Evolutionary conservation across 768 basidiomycete species (phyloP).

Genomic region (Boletales sp.): DNA sequence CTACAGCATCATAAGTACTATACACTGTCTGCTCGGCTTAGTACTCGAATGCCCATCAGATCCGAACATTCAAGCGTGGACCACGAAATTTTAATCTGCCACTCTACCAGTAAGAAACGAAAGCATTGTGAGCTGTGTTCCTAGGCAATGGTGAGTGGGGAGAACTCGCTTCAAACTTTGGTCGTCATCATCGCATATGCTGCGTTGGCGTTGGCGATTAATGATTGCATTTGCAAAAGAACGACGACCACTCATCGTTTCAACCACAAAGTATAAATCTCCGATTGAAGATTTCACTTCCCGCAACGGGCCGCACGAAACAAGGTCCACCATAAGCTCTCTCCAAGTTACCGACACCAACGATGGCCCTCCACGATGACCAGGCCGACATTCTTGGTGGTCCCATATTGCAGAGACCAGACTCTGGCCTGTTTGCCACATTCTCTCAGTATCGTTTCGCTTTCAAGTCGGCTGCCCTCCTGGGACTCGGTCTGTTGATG

Average conservation of each 20-base stretch:
- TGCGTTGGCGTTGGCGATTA: too few relatives aligned
- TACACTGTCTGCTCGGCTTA: conserved; percentile 56
- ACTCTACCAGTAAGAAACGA: conserved; percentile 78
- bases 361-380: conserved; percentile 57
- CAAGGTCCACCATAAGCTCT: conserved; percentile 3
- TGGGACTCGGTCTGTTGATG: conserved; percentile 32
- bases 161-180: not conserved
- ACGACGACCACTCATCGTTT: too few relatives aligned
- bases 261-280: conserved; percentile 2
- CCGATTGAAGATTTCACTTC: conserved; percentile 21
- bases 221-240: too few relatives aligned
- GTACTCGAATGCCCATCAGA: conserved; percentile 72
- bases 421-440: conserved; percentile 22
- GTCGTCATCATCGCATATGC: too few relatives aligned
- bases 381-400: conserved; percentile 71
- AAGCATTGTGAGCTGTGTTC: conserved; percentile 68
- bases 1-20: not conserved
- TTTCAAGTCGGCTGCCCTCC: conserved; percentile 37
- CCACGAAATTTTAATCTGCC: conserved; percentile 59
- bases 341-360: conserved; percentile 20
- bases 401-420: conserved; percentile 39
- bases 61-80: conserved; percentile 73
- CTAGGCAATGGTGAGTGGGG: conserved; percentile 75
- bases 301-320: conserved; percentile 21
- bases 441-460: conserved; percentile 35